Evolutionary conservation across 2,329 filamentous ascomycete species (phyloP), one percentile per base, ranked within the genome.

Genomic region (Apiospora hydei): DNA sequence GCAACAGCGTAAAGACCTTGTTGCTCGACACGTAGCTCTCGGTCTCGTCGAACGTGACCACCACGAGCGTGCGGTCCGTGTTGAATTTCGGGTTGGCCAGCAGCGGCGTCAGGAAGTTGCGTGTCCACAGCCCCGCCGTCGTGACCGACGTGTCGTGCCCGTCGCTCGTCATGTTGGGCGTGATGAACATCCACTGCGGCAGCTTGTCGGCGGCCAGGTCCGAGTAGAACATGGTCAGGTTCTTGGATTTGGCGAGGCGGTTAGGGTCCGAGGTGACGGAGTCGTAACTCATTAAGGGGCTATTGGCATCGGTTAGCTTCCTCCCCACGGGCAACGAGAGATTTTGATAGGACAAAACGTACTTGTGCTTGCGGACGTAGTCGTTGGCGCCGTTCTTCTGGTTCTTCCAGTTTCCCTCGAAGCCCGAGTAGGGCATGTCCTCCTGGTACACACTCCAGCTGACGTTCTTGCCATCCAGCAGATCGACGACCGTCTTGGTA

Each of bases 331-430:
- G 10, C 26, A 30, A 30, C 26, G 26, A 3, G 26, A 30, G 26
- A 30, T 30, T 30, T 8, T 38, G 24, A 1, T 6, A n/a, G 38
- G 13, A 14, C 16, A 4, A 47, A 16, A 46, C 69, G 11, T 83
- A 87, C 79, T 92, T 91, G 80, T 92, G 90, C 81, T 92, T 92
- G 71, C 90, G 86, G 44, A 92, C 90, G 77, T 92, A 92, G 80
- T 88, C 86, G 73, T 91, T 89, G 38, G 85, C 84, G 4, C 84
- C 84, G 0, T 85, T 89, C 74, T 86, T 77, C 72, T 86, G 86
- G 75, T 90, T 90, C 26, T 85, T 84, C 75, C 83, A 89, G 57
- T 86, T 82, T 30, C 84, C 85, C 72, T 86, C 80, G 73, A 85
- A 87, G 1, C 85, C 86, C 8, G 83, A 79, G 75, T 84, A 87